Evolutionary conservation across 805 yeast genomes (phyloP).

Genomic region (Wickerhamomyces chambardii): DNA sequence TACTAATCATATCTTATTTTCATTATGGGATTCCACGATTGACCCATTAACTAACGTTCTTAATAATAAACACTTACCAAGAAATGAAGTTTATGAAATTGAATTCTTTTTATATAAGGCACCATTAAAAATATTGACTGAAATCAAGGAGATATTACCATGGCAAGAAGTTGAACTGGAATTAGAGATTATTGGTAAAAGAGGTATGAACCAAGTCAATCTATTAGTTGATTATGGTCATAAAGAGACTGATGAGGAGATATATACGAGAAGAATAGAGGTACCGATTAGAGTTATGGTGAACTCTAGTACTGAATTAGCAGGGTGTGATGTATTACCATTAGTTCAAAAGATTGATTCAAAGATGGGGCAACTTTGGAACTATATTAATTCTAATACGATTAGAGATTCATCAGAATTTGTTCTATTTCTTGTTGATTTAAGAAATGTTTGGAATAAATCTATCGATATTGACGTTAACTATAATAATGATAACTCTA

Average conservation of each 20-base stretch:
- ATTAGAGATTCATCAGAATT: slow-evolving; percentile 32
- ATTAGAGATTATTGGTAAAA: slow-evolving; percentile 59
- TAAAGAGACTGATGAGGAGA: slow-evolving; percentile 20
- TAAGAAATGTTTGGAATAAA: slow-evolving; percentile 76
- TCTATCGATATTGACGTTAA: slow-evolving; percentile 28
- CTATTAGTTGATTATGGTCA: slow-evolving; percentile 59
- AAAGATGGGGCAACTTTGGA: slow-evolving; percentile 16
- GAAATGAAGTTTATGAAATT: slow-evolving; percentile 63
- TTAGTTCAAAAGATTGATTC: slow-evolving; percentile 24
- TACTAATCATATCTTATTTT: slow-evolving; percentile 49
- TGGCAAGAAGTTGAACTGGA: slow-evolving; percentile 34
- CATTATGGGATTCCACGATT: slow-evolving; percentile 65
- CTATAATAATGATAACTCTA: slow-evolving; percentile 18
- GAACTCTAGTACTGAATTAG: slow-evolving; percentile 62
- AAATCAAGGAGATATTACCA: slow-evolving; percentile 19
- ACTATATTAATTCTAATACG: slow-evolving; percentile 12
- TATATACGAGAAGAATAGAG: slow-evolving; percentile 45
- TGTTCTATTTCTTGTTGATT: slow-evolving; percentile 61
- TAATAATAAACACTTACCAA: slow-evolving; percentile 35
- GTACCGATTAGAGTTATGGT: slow-evolving; percentile 68
- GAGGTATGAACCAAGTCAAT: slow-evolving; percentile 61
- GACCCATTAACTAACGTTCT: slow-evolving; percentile 54
- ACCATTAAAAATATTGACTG: slow-evolving; percentile 37
- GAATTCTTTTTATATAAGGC: slow-evolving; percentile 59
- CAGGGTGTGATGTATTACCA: slow-evolving; percentile 70